phyloP scores from a whole-genome alignment of 2,329 filamentous ascomycete species.

The Fusarium tuaranense region DNA sequence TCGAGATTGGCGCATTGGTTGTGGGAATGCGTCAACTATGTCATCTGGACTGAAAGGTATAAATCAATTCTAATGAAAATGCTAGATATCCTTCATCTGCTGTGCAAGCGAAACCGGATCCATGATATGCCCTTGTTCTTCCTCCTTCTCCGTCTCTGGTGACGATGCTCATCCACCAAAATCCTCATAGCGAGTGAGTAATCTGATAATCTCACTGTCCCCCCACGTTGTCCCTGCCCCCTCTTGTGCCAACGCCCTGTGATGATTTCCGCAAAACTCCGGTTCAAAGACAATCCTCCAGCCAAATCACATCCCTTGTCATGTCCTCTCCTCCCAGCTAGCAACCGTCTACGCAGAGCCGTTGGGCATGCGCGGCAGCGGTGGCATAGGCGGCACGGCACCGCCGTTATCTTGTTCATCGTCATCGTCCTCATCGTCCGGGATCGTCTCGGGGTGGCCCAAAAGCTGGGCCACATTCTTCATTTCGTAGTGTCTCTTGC shows the following conservation, averaged over 20 bases:
- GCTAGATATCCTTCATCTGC: constrained; percentile 25
- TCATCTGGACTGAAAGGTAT: background rate
- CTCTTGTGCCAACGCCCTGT: constrained; percentile 42
- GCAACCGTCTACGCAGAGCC: constrained; percentile 45
- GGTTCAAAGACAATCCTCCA: constrained; percentile 26
- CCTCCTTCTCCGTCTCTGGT: constrained; percentile 10
- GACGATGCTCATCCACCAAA: constrained; percentile 23
- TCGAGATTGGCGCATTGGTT: background rate
- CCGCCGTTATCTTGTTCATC: constrained; percentile 64
- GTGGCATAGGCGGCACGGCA: constrained; percentile 54
- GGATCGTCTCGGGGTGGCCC: constrained; percentile 77
- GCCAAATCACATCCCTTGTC: constrained; percentile 18
- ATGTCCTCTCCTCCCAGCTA: constrained; percentile 9
- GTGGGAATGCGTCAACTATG: background rate
- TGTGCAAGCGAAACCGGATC: constrained; percentile 24
- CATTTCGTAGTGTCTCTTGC: constrained; percentile 99
- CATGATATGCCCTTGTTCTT: constrained; percentile 20
- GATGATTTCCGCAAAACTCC: constrained; percentile 46
- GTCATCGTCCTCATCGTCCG: constrained; percentile 72
- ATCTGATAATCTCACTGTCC: constrained; percentile 19
- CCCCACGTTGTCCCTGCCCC: constrained; percentile 20
- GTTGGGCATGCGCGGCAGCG: constrained; percentile 58
- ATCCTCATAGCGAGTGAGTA: constrained; percentile 32
- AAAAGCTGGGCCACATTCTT: constrained; percentile 89
- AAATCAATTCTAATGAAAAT: constrained; percentile 37